Conservation (phyloP, 2,329 filamentous ascomycete genomes). For the Colletotrichum caudatum region DNA sequence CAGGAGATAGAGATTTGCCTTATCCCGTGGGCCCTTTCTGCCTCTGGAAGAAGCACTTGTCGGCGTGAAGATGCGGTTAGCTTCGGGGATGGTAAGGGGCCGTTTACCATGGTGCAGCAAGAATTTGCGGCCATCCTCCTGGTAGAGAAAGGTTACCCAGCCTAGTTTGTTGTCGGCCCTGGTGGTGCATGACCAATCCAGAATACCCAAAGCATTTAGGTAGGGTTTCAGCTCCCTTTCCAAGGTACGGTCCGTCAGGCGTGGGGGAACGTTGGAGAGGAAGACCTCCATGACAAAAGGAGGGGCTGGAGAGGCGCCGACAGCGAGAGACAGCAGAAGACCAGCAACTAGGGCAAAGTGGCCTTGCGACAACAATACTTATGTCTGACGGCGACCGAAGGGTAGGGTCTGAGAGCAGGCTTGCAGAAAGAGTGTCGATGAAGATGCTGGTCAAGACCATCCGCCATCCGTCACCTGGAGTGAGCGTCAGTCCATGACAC, state of each 20-base stretch:
- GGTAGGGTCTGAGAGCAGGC: not conserved
- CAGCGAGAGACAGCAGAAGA: not conserved
- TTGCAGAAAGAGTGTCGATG: not conserved
- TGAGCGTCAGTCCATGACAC: not conserved
- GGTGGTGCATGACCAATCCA: constrained; percentile 59
- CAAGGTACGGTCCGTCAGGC: constrained; percentile 55
- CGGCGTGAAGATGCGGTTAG: not conserved
- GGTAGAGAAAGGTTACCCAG: constrained; percentile 58
- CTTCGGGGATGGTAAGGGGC: constrained; percentile 24
- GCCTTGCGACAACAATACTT: not conserved
- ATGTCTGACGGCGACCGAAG: not conserved
- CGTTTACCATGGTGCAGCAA: constrained; percentile 52
- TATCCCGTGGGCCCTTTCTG: constrained; percentile 39
- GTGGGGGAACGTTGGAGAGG: constrained; percentile 56
- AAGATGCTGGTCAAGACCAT: not conserved
- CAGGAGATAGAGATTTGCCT: constrained; percentile 50
- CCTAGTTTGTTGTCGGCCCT: constrained; percentile 50
- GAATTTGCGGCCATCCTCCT: constrained; percentile 57
- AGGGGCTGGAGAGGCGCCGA: too few relatives aligned
- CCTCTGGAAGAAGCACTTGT: not conserved
- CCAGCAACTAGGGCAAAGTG: not conserved
- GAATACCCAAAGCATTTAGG: constrained; percentile 56
- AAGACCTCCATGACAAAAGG: constrained; percentile 59
- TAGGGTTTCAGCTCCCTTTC: constrained; percentile 54
- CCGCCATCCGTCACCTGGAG: not conserved